Conservation (phyloP, 352 stramenopile species). For the Globisporangium carolinianum region DNA sequence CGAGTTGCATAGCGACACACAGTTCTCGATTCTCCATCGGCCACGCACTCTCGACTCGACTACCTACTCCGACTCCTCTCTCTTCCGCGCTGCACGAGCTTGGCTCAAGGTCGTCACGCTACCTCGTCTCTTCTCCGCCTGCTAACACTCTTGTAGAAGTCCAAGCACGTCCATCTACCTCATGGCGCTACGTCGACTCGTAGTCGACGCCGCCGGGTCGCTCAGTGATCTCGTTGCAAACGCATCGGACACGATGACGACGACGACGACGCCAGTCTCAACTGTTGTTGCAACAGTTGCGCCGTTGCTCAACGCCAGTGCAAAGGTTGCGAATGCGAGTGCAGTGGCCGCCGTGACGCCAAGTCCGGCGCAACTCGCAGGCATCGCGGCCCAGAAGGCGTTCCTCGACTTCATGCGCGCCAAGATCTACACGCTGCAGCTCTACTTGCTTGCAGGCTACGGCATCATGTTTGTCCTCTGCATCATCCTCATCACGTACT, state of each 20-base stretch:
- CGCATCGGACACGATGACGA: neutral
- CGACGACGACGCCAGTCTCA: neutral
- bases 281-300: neutral
- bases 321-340: neutral
- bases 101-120: too few species aligned
- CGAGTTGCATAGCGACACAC: too few species aligned
- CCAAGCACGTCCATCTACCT: too few species aligned
- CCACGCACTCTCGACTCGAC: too few species aligned
- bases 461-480: constrained; percentile 53
- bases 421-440: constrained; percentile 42
- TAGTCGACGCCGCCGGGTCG: constrained; percentile 1
- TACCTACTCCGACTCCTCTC: too few species aligned
- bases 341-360: constrained; percentile 13
- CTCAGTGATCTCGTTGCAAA: constrained; percentile 1
- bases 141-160: neutral
- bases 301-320: constrained; percentile 1
- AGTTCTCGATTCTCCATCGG: too few species aligned
- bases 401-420: constrained; percentile 26
- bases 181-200: neutral
- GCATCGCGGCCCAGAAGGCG: constrained; percentile 23
- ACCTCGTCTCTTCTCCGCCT: too few species aligned
- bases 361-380: constrained; percentile 21
- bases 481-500: constrained; percentile 33
- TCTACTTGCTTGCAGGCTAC: constrained; percentile 48
- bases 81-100: too few species aligned